phyloP scores from a whole-genome alignment of 1,139 yeast species.

The Protomyces gravidus region DNA sequence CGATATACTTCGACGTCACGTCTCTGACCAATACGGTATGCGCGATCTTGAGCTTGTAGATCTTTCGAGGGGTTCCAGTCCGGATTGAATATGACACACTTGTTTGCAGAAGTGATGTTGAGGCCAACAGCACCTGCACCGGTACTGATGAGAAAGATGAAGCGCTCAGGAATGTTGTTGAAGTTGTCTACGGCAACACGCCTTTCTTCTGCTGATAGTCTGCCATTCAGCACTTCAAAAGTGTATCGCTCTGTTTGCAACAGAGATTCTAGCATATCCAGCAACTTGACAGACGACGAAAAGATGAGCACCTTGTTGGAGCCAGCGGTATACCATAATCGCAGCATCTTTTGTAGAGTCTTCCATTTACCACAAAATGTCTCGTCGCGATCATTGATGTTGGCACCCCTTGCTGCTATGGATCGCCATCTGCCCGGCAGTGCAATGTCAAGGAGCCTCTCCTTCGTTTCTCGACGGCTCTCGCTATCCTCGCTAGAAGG shows the following conservation, averaged over 20 bases:
- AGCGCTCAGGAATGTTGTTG: constrained; percentile 77
- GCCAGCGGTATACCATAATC: constrained; percentile 39
- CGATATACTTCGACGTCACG: constrained; percentile 90
- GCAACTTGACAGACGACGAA: constrained; percentile 88
- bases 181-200: constrained; percentile 87
- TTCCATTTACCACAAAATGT: constrained; percentile 40
- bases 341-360: constrained; percentile 39
- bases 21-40: constrained; percentile 96
- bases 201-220: constrained; percentile 89
- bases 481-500: constrained; percentile 49
- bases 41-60: constrained; percentile 97
- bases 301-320: constrained; percentile 76
- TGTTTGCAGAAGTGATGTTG: constrained; percentile 86
- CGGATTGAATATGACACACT: constrained; percentile 82
- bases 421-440: constrained; percentile 30
- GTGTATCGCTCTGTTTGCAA: constrained; percentile 76
- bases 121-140: constrained; percentile 99
- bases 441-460: constrained; percentile 25
- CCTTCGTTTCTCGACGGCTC: constrained; percentile 76
- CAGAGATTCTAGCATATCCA: constrained; percentile 90
- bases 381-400: constrained; percentile 31
- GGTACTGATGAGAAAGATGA: constrained; percentile 81
- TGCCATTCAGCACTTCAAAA: constrained; percentile 92
- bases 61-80: constrained; percentile 99
- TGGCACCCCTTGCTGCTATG: constrained; percentile 22